Conservation (phyloP, 2,329 filamentous ascomycete genomes). For the Aspergillus ochraceoroseus region DNA sequence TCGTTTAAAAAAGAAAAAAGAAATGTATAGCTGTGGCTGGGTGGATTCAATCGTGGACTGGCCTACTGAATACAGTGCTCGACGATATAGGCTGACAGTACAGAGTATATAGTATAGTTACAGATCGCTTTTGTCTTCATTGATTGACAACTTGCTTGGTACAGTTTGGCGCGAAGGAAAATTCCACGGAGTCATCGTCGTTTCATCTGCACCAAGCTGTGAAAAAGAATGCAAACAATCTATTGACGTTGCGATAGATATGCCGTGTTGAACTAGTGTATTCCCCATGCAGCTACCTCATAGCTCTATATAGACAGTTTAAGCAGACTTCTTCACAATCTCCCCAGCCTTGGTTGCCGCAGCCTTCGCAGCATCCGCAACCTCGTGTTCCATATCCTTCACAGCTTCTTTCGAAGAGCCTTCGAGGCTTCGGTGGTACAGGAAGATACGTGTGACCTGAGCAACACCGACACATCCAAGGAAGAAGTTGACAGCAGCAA, state of each 20-base stretch:
- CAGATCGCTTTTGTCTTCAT: too few relatives aligned
- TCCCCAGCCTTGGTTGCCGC: conserved; percentile 30
- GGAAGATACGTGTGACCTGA: conserved; percentile 72
- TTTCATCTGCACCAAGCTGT: too few relatives aligned
- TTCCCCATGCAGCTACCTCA: neutral
- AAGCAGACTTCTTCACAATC: conserved; percentile 33
- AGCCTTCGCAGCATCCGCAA: conserved; percentile 35
- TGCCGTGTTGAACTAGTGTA: conserved; percentile 1
- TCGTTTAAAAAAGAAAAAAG: too few relatives aligned
- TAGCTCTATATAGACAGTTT: conserved; percentile 10
- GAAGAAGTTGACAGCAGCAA: conserved; percentile 98
- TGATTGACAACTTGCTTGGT: too few relatives aligned
- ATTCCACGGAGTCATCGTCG: too few relatives aligned
- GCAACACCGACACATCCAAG: conserved; percentile 80
- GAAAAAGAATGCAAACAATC: too few relatives aligned
- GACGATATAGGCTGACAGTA: too few relatives aligned
- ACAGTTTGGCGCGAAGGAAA: too few relatives aligned
- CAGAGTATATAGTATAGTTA: too few relatives aligned
- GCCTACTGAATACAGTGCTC: too few relatives aligned
- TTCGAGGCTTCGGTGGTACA: conserved; percentile 58
- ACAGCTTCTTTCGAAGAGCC: conserved; percentile 37
- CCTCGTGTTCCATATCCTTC: conserved; percentile 38
- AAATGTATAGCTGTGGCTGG: too few relatives aligned
- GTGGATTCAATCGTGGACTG: too few relatives aligned
- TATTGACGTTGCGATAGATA: neutral